Evolutionary conservation across 2,329 filamentous ascomycete genomes (phyloP).

Genomic region (Endoconidiophora polonica): DNA sequence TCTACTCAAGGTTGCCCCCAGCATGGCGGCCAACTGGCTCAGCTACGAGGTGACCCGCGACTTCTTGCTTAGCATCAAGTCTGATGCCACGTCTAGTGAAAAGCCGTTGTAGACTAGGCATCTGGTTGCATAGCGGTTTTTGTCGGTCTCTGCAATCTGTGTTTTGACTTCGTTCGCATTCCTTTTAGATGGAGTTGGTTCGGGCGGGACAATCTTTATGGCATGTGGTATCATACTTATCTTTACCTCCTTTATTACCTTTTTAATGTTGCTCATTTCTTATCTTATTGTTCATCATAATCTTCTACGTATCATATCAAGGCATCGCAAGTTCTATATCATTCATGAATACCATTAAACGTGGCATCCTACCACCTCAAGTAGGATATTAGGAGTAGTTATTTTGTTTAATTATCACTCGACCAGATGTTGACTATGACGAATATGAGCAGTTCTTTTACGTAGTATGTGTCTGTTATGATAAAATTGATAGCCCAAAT

Average conservation of each 20-base stretch:
- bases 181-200: neutral
- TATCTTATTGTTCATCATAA: neutral
- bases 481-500: too few species aligned
- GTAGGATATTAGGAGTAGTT: too few species aligned
- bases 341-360: too few species aligned
- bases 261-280: neutral
- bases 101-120: constrained; percentile 10
- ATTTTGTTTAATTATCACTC: too few species aligned
- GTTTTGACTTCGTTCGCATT: neutral
- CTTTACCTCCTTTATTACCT: neutral
- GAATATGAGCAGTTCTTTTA: too few species aligned
- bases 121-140: neutral
- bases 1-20: constrained; percentile 88
- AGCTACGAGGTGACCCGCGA: constrained; percentile 92
- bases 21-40: constrained; percentile 97
- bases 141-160: neutral
- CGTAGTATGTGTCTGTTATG: too few species aligned
- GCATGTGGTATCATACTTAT: too few species aligned
- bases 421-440: too few species aligned
- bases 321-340: neutral
- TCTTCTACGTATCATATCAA: neutral
- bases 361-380: too few species aligned
- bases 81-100: constrained; percentile 18
- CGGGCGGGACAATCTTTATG: neutral
- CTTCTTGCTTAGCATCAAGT: constrained; percentile 51